phyloP scores from a whole-genome alignment of 352 stramenopile species.

The Phytophthora litchii region DNA sequence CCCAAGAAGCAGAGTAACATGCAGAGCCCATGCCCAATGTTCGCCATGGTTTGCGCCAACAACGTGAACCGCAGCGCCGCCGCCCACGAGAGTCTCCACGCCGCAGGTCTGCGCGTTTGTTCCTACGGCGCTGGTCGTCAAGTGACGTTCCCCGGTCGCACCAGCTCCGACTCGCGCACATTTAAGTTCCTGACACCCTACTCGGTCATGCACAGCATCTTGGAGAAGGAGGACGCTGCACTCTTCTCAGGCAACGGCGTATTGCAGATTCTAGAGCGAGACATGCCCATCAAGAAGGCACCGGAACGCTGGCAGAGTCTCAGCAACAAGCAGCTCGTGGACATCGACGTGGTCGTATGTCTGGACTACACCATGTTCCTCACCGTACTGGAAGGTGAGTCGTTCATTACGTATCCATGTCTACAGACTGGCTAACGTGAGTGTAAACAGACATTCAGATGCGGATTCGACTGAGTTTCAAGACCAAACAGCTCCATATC shows the following conservation, averaged over 20 bases:
- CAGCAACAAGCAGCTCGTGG: slow-evolving; percentile 57
- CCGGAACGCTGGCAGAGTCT: slow-evolving; percentile 84
- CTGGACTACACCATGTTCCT: slow-evolving; percentile 86
- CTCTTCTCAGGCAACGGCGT: slow-evolving; percentile 71
- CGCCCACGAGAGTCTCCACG: slow-evolving; percentile 62
- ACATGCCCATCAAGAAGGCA: slow-evolving; percentile 70
- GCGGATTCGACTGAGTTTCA: slow-evolving; percentile 53
- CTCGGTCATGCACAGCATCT: slow-evolving; percentile 52
- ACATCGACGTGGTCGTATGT: slow-evolving; percentile 80
- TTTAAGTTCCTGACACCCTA: slow-evolving; percentile 84
- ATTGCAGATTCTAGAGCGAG: slow-evolving; percentile 69
- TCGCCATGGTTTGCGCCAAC: slow-evolving; percentile 87
- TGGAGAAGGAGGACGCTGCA: slow-evolving; percentile 57
- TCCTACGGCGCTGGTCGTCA: slow-evolving; percentile 70
- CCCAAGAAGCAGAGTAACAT: slow-evolving; percentile 18
- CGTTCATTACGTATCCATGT: slow-evolving; percentile 17
- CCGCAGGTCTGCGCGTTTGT: slow-evolving; percentile 65
- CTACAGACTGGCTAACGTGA: slow-evolving; percentile 3
- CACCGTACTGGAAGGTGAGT: slow-evolving; percentile 65
- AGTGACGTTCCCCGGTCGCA: slow-evolving; percentile 66
- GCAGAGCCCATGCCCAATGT: slow-evolving; percentile 35
- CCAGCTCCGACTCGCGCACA: slow-evolving; percentile 34
- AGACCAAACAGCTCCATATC: slow-evolving; percentile 65
- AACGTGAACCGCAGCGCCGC: slow-evolving; percentile 89
- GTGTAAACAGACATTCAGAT: slow-evolving; percentile 49